Base-by-base conservation (phyloP, 2,329 filamentous ascomycete genomes). In the Cladorrhinum sp. region DNA sequence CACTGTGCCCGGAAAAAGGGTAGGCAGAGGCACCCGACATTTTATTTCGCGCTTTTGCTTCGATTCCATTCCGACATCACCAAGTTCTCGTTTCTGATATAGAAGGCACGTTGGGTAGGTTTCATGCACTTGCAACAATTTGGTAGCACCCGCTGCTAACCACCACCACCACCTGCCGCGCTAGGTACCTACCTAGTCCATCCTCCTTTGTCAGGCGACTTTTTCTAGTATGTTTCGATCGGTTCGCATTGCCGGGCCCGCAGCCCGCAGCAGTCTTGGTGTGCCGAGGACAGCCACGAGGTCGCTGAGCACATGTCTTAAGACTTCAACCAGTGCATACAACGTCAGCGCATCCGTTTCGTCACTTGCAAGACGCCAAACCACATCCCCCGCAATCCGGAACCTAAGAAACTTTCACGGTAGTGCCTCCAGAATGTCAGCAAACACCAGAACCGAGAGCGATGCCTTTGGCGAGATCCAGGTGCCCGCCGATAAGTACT, bases 381-480 rank as follows among this genome's bases (percentile, higher is more conserved):
- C 63, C 50, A 56, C 61, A 64, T 66, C 25, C 68, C 61, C 63
- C 62, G 53, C 62, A 61, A 58, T 59, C 60, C 52, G 61, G 57
- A 62, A 53, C 54, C 68, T 69, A 67, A 60, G 70, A 69, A 71
- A 69, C 63, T 70, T 82, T 65, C 79, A 81, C 72, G 77, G 75
- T 65, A 79, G 79, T 57, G 70, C 78, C 41, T 60, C 68, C 67
- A 82, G 73, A 72, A 82, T 83, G 81, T 72, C 78, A 57, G 74
- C 79, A 67, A 76, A 71, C 65, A 89, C 87, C 67, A 87, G 95
- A 78, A 91, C 89, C 72, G 95, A 99, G 80, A 95, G 86, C 78
- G 95, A 99, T 82, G 95, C 95, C 78, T 98, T 98, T 82, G 95
- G 95, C 79, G 92, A 96, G 81, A 86, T 99, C 76, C 87, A 96